Evolutionary conservation across 495 filamentous ascomycete genomes (phyloP), one percentile per base, ranked within the genome.

Genomic region (Tuber umbilicatum): DNA sequence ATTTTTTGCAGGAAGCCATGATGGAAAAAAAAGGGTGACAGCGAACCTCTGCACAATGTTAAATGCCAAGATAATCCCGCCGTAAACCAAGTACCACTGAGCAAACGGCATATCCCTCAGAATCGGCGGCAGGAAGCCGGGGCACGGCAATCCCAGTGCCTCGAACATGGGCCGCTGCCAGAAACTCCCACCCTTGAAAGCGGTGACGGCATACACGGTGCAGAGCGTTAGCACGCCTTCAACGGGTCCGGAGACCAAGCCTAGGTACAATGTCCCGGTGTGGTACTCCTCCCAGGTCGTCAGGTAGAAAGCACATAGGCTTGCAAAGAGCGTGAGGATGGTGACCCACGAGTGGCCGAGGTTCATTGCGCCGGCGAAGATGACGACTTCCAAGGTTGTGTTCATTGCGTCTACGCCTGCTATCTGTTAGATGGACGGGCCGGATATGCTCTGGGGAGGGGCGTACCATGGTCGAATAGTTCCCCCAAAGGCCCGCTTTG

Each of bases 241-340:
- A 64, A 99, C 95, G 9, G 95, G 95, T 1, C 95, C 95, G 77
- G 94, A 97, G 74, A 99, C 87, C 78, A 98, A 85, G 72, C 95
- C 95, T 0, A 99, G 88, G 21, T 93, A 97, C 38, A 99, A 89
- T 16, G 94, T 94, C 82, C 97, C 92, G 50, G 95, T 99, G 85
- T 97, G 96, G 84, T 97, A 98, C 85, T 97, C 95, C 78, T 99
- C 95, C 95, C 95, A 99, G 42, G 95, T 99, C 83, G 97, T 95
- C 37, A 99, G 90, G 83, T 99, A 99, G 84, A 99, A 99, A 23
- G 81, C 77, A 38, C 77, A 77, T 23, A 77, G 60, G 17, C 92
- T 89, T 80, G 90, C 95, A 84, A 97, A 97, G 7, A 97, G 87
- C 23, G 88, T 89, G 75, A 94, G 83, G 17, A 98, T 87, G 2